Evolutionary conservation across 2,329 filamentous ascomycete genomes (phyloP).

Genomic region (Trichoderma hamatum): DNA sequence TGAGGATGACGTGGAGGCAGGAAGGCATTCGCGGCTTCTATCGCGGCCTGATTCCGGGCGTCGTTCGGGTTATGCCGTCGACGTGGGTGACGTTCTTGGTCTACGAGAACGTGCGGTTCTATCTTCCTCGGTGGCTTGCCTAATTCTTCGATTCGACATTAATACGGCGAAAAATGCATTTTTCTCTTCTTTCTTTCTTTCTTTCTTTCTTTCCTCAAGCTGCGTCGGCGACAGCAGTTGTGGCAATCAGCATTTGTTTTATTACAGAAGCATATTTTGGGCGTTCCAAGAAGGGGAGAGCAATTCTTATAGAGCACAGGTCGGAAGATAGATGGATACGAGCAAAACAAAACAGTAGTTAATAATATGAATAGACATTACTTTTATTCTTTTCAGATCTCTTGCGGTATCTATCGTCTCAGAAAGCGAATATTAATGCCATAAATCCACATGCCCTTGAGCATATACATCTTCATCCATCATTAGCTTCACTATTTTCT

Average conservation of each 20-base stretch:
- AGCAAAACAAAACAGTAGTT: background rate
- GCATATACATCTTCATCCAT: background rate
- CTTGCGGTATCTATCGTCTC: background rate
- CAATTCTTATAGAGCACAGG: conserved; percentile 7
- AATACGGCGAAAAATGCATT: background rate
- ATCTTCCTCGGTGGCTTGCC: conserved; percentile 56
- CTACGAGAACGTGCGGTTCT: conserved; percentile 88
- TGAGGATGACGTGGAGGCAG: conserved; percentile 72
- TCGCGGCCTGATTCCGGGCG: conserved; percentile 83
- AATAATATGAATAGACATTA: background rate
- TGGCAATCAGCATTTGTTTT: conserved; percentile 8
- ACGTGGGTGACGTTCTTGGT: conserved; percentile 97
- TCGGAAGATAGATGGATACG: background rate
- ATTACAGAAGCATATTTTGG: conserved; percentile 2
- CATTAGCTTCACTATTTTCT: background rate
- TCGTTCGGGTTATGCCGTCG: conserved; percentile 88
- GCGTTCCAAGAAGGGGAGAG: background rate
- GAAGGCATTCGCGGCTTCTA: conserved; percentile 88
- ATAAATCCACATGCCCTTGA: background rate
- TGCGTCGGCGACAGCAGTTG: background rate
- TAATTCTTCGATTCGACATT: background rate
- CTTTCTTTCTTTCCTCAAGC: background rate
- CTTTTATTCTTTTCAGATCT: background rate
- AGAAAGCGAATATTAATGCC: background rate
- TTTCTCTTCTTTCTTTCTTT: background rate